Evolutionary conservation across 257 asterid species (phyloP).

Genomic region (Orobanche coerulescens): DNA sequence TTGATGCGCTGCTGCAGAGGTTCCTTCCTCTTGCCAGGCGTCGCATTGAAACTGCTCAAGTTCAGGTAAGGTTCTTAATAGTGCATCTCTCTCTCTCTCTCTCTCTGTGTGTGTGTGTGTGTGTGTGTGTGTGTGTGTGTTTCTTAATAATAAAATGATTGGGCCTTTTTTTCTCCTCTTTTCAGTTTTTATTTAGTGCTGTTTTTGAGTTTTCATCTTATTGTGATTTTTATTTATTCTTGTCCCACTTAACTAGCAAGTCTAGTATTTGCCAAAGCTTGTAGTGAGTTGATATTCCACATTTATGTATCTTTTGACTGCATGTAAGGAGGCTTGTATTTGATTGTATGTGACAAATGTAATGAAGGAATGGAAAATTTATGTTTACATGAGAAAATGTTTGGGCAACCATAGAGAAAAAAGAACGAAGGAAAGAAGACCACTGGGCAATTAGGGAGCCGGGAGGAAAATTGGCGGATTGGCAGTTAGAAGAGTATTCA

Average conservation of each 20-base stretch:
- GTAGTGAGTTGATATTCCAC: background rate
- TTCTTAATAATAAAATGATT: background rate
- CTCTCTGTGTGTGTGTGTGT: background rate
- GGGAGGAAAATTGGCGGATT: background rate
- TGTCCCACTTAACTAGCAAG: background rate
- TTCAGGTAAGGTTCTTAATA: constrained; percentile 50
- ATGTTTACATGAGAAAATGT: constrained; percentile 9
- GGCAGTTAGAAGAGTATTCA: background rate
- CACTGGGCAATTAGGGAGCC: constrained; percentile 4
- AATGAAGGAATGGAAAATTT: background rate
- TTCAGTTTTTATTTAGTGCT: no score
- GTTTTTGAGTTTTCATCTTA: background rate
- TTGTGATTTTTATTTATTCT: background rate
- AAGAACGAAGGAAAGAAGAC: background rate
- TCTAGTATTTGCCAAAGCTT: background rate
- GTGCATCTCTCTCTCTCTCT: no score
- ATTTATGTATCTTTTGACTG: background rate
- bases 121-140: background rate
- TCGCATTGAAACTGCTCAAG: constrained; percentile 99
- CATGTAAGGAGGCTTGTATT: constrained; percentile 8
- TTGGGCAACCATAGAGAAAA: constrained; percentile 11
- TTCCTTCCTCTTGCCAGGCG: constrained; percentile 98
- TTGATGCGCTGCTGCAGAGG: constrained; percentile 94
- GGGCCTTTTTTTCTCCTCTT: constrained; percentile 2
- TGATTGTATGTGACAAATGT: constrained; percentile 7